phyloP scores from a whole-genome alignment of 75 land plant species.

The Isoetes taiwanensis region DNA sequence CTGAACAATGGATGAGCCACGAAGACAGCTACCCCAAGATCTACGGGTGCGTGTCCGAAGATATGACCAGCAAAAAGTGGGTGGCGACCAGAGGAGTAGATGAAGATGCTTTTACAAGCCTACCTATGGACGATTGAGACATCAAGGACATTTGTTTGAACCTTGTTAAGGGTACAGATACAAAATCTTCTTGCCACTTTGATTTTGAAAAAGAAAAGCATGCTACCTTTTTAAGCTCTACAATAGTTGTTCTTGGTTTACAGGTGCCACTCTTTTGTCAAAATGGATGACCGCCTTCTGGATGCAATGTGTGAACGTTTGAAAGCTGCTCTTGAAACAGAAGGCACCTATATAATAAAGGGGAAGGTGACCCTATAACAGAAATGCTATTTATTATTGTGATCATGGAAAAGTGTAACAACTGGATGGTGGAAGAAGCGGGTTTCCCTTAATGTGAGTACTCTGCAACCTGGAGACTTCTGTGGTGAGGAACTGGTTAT shows the following conservation, averaged over 20 bases:
- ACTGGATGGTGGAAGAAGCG: slow-evolving; percentile 74
- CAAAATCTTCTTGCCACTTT: background rate
- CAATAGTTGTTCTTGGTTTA: slow-evolving; percentile 5
- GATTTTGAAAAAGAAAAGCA: background rate
- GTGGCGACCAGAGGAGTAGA: slow-evolving; percentile 88
- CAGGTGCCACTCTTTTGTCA: slow-evolving; percentile 71
- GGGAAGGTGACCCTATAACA: slow-evolving; percentile 79
- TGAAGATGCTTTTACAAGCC: slow-evolving; percentile 57
- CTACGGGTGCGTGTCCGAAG: slow-evolving; percentile 59
- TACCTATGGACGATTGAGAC: slow-evolving; percentile 80
- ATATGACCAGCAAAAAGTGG: slow-evolving; percentile 87
- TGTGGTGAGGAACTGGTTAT: slow-evolving; percentile 80
- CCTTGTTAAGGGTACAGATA: slow-evolving; percentile 31
- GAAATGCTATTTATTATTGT: slow-evolving; percentile 85
- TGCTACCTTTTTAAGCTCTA: no score
- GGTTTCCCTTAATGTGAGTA: slow-evolving; percentile 50
- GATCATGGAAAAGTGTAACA: slow-evolving; percentile 68
- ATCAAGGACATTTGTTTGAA: slow-evolving; percentile 85
- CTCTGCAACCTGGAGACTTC: slow-evolving; percentile 54
- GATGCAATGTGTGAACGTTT: slow-evolving; percentile 83
- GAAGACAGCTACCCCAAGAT: slow-evolving; percentile 62
- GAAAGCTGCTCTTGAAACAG: slow-evolving; percentile 53
- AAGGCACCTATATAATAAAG: slow-evolving; percentile 43
- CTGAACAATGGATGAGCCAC: slow-evolving; percentile 94
- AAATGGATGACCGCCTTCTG: slow-evolving; percentile 70